phyloP scores from a whole-genome alignment of 2,329 filamentous ascomycete genomes.

The Colletotrichum agaves region DNA sequence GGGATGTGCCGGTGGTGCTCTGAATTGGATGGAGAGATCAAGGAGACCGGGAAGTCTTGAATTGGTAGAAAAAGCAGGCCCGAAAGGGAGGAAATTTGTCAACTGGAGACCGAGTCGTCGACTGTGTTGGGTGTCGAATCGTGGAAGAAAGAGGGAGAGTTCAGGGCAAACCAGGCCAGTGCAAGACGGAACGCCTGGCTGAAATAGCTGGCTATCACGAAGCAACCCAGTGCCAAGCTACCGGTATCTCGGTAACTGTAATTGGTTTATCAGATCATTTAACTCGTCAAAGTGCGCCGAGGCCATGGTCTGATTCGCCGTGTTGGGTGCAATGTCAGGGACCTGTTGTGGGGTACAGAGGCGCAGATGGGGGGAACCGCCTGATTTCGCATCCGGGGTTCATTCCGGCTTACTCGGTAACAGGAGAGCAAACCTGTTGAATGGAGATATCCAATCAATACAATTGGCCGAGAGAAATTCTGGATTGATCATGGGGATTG shows the following conservation, averaged over 20 bases:
- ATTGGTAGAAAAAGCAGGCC: not conserved
- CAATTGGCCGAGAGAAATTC: not conserved
- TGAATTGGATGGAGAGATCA: not conserved
- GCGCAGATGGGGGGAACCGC: constrained; percentile 2
- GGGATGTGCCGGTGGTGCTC: not conserved
- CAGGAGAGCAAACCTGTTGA: not conserved
- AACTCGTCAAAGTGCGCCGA: not conserved
- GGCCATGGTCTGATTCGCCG: constrained; percentile 9
- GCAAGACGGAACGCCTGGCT: too few relatives aligned
- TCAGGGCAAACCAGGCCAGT: too few relatives aligned
- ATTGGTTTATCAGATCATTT: constrained; percentile 14
- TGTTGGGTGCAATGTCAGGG: constrained; percentile 9
- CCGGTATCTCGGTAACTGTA: not conserved
- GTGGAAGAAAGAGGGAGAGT: too few relatives aligned
- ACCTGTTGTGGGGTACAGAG: not conserved
- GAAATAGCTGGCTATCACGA: too few relatives aligned
- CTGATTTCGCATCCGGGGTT: constrained; percentile 18
- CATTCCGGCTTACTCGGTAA: not conserved
- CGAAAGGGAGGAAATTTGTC: too few relatives aligned
- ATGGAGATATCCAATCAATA: not conserved
- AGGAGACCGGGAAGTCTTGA: not conserved
- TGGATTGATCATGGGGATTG: not conserved
- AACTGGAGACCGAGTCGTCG: too few relatives aligned
- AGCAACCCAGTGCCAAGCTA: not conserved
- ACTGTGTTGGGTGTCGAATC: too few relatives aligned